Evolutionary conservation across 192 early-diverging fungal genomes (phyloP), one percentile per base, ranked within the genome.

Genomic region (Radiomyces spectabilis): DNA sequence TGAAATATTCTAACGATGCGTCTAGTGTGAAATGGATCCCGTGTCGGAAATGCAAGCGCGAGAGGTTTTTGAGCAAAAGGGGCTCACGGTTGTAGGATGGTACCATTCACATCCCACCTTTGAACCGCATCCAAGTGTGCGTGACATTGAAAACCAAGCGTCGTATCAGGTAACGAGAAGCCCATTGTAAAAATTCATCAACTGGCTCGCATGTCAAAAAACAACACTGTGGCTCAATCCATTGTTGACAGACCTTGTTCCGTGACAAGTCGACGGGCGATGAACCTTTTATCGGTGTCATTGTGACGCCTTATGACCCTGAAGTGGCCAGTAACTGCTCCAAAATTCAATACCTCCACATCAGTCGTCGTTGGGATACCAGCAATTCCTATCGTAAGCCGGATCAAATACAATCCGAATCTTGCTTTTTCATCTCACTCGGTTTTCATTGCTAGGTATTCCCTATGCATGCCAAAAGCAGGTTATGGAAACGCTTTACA

Each of bases 21-120:
- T n/a, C n/a, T 49, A 92, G 72, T 97, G 93, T 71, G 94, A 97
- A 61, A 93, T 97, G 88, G 93, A 95, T 57, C 88, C 92, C 12
- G 84, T 63, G 9, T 88, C 86, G 1, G 94, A 97, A 57, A 84
- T 94, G 43, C 75, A 82, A 29, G 93, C 94, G 1, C 77, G 91
- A 9, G 79, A 85, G 34, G 77, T 69, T 15, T 97, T 97, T 68
- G 73, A 70, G 0, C 63, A 57, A 3, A 71, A 76, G 51, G 78
- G 80, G 0, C 72, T 77, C 43, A 63, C 66, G 19, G 87, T 88
- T 1, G 91, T 95, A 29, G 93, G 93, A 42, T 97, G 94, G 94
- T 97, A 93, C 72, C 94, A 97, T 64, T 94, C 92, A 32, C 94
- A 97, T 64, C 93, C 94, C 27, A 90, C 89, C 0, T 97, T 97